Evolutionary conservation across 2,329 filamentous ascomycete species (phyloP), one percentile per base, ranked within the genome.

Genomic region (Zarea fungicola): DNA sequence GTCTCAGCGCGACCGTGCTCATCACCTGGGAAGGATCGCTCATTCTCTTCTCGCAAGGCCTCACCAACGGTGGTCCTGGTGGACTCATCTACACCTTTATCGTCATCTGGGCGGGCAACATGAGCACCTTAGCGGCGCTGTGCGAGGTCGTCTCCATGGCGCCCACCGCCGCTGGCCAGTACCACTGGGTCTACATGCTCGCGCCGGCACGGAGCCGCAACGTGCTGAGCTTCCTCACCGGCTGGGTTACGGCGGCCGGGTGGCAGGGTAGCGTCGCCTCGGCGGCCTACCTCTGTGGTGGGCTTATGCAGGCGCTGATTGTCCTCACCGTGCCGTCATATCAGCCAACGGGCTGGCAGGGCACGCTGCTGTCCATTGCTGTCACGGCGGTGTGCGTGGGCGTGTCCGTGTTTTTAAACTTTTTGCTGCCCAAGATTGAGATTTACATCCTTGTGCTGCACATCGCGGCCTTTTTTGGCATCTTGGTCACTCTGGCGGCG

Each of bases 111-210:
- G 55, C 69, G n/a, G 72, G 71, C 7, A 66, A 62, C 46, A 54
- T 67, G 29, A 63, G 65, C 11, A 62, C 69, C 5, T 69, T 67
- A 2, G 59, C 61, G 18, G 62, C 50, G 11, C 39, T 52, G 5
- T 52, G 26, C 6, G 68, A 69, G 55, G 63, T 69, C 54, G 65
- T 64, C 1, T 69, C 64, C 1, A 69, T 70, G 62, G 64, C 73
- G 60, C 45, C 75, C 62, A 50, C 77, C 61, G 21, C 73, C 1
- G 77, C 76, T 34, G 77, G 77, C 14, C 75, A 81, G 61, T 80
- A 80, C 55, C 74, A 78, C 58, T 79, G 75, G 74, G 73, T 78
- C 0, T 74, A 70, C 2, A 69, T 74, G 46, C 71, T 78, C 39
- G 70, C 50, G 4, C 70, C 74, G 0, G 58, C 57, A 7, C 59